Evolutionary conservation across 2,329 filamentous ascomycete species (phyloP).

Genomic region (Exophiala mesophila): DNA sequence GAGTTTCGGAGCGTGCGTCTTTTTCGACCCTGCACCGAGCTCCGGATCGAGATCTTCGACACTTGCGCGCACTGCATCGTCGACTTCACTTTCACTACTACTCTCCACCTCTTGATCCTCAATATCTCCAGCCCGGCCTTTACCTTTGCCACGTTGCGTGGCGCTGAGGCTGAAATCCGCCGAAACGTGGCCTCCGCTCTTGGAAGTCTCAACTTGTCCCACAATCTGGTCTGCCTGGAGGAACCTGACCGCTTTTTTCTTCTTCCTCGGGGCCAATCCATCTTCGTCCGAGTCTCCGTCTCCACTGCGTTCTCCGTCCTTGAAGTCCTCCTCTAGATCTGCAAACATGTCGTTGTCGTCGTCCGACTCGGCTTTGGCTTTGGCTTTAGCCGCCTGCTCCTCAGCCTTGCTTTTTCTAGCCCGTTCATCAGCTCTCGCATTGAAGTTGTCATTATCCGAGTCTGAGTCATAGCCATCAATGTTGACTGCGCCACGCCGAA

Average conservation of each 20-base stretch:
- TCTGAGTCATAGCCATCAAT: constrained; percentile 96
- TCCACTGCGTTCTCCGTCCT: constrained; percentile 16
- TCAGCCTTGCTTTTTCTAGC: constrained; percentile 35
- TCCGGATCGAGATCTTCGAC: constrained; percentile 81
- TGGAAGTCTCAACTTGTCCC: constrained; percentile 71
- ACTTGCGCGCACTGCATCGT: constrained; percentile 64
- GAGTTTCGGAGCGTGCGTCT: constrained; percentile 86
- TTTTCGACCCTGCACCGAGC: constrained; percentile 82
- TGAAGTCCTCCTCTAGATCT: constrained; percentile 57
- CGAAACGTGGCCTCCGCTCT: constrained; percentile 64
- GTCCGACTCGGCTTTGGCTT: constrained; percentile 29
- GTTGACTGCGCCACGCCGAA: constrained; percentile 91
- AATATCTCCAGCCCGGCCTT: constrained; percentile 23
- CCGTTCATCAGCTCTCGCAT: constrained; percentile 63
- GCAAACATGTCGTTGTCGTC: constrained; percentile 72
- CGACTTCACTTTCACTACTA: constrained; percentile 53
- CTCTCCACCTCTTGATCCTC: constrained; percentile 62
- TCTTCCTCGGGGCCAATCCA: constrained; percentile 41
- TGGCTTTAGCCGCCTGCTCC: constrained; percentile 40
- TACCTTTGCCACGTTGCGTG: not conserved
- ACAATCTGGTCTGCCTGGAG: constrained; percentile 63
- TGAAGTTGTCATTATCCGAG: constrained; percentile 83
- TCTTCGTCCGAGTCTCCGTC: constrained; percentile 51
- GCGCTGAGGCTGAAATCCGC: constrained; percentile 49
- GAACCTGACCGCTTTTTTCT: constrained; percentile 59